Evolutionary conservation across 2,329 filamentous ascomycete genomes (phyloP).

Genomic region (Clonostachys solani): DNA sequence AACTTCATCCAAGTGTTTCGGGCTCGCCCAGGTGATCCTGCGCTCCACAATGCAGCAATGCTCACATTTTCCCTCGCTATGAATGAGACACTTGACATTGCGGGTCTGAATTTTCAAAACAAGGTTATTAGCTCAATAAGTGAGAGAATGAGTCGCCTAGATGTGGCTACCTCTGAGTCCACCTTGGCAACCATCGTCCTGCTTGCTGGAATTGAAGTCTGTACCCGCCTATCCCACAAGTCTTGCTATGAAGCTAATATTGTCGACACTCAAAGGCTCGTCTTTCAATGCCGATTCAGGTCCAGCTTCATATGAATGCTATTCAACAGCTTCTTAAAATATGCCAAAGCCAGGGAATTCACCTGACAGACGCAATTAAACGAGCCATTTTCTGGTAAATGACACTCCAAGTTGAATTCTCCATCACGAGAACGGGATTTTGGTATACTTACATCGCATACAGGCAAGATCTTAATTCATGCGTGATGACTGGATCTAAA

Average conservation of each 20-base stretch:
- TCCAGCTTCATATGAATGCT: slow-evolving; percentile 35
- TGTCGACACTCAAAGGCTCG: slow-evolving; percentile 21
- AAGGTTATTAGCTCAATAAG: slow-evolving; percentile 24
- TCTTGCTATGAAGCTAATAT: neutral
- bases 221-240: slow-evolving; percentile 2
- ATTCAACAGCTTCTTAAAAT: slow-evolving; percentile 25
- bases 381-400: slow-evolving; percentile 38
- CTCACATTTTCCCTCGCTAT: slow-evolving; percentile 30
- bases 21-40: slow-evolving; percentile 11
- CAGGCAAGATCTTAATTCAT: slow-evolving; percentile 38
- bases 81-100: slow-evolving; percentile 15
- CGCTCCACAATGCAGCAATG: slow-evolving; percentile 27
- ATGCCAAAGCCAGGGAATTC: slow-evolving; percentile 16
- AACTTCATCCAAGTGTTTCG: slow-evolving; percentile 6
- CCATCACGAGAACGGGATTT: neutral
- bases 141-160: slow-evolving; percentile 18
- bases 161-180: slow-evolving; percentile 21
- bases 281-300: slow-evolving; percentile 24
- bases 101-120: slow-evolving; percentile 28
- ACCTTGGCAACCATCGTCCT: slow-evolving; percentile 36
- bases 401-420: slow-evolving; percentile 1
- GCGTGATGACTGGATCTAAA: slow-evolving; percentile 27
- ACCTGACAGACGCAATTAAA: slow-evolving; percentile 31
- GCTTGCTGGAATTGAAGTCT: slow-evolving; percentile 33
- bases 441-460: neutral